These are phyloP conservation scores for Mycocalia duriaeana DNA, from an alignment of 1,284 basidiomycete genomes.

Conservation along the genomic window DNA sequence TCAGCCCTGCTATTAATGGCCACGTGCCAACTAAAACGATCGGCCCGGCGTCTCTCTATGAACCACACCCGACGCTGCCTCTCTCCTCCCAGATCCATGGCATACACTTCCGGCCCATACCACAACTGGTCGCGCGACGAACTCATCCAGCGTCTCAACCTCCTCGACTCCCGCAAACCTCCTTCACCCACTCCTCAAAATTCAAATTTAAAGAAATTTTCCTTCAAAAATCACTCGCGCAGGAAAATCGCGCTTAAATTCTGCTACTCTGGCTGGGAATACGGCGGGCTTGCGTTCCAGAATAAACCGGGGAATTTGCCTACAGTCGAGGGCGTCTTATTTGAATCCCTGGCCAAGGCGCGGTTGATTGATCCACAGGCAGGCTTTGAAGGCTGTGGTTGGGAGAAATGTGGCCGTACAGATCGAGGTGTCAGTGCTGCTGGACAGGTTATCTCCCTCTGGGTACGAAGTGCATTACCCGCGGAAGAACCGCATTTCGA, in stretches of 20 bases:
- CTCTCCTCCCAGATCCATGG: too few relatives aligned
- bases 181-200: neutral
- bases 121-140: slow-evolving; percentile 23
- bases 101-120: too few relatives aligned
- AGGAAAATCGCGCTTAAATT: slow-evolving; percentile 92
- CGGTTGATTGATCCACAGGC: slow-evolving; percentile 68
- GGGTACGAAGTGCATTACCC: slow-evolving; percentile 68
- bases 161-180: slow-evolving; percentile 3
- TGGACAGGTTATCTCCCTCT: slow-evolving; percentile 91
- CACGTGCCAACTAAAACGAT: too few relatives aligned
- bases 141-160: slow-evolving; percentile 19
- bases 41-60: too few relatives aligned
- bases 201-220: slow-evolving; percentile 36
- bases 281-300: slow-evolving; percentile 87
- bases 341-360: slow-evolving; percentile 75
- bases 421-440: slow-evolving; percentile 94
- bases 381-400: slow-evolving; percentile 84
- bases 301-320: slow-evolving; percentile 64
- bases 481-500: slow-evolving; percentile 14
- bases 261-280: slow-evolving; percentile 89
- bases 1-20: too few relatives aligned
- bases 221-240: slow-evolving; percentile 65
- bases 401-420: slow-evolving; percentile 89
- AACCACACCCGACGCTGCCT: too few relatives aligned
- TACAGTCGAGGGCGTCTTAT: slow-evolving; percentile 88